Base-by-base conservation (phyloP, 352 stramenopile genomes). In the Pythium graminicola region DNA sequence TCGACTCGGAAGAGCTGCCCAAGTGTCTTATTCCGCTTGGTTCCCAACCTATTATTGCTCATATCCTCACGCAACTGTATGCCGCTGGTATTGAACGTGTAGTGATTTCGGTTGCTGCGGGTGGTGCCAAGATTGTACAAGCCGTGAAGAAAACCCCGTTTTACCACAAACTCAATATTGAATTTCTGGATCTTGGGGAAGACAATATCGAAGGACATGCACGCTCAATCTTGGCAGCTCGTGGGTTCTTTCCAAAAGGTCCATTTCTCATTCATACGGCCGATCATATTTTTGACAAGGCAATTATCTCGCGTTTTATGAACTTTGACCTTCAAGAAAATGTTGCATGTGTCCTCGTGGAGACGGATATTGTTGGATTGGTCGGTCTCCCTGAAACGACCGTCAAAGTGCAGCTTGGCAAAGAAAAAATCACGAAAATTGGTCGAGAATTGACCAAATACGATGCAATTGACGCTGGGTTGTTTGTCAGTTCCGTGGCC, bases 11-110 rank as follows among this genome's bases (percentile, higher is more conserved):
- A 17, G 64, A 73, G 44, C 57, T 69, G 8, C 79, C 79, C 42
- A 90, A 90, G 54, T 86, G 76, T 41, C 69, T 90, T 22, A 86
- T 90, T 67, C 72, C 73, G 35, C 55, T 93, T 14, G 77, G 76
- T 6, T 68, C 73, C 16, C 77, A 89, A 53, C 81, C 77, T 14
- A 81, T 93, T 46, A 85, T 93, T 40, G 72, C 69, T 22, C 80
- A 93, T 50, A 87, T 87, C 54, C 57, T 90, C 19, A 85, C 79
- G 27, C 81, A 93, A 49, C 66, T 90, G 0, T 86, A 85, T 43
- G 75, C 81, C 26, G 77, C 82, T 0, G 75, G 78, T 32, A 70
- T 90, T 8, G 78, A 86, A 51, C 76, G 80, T 24, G 75, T 89
- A n/a, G 81, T 89, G 41, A 80, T 92, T 61, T 81, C 76, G 6